A percentile compares a stretch with the other conserved stretches of the same genome.
Conservation (phyloP, 441 rosid species). For the Populus hybrid region DNA sequence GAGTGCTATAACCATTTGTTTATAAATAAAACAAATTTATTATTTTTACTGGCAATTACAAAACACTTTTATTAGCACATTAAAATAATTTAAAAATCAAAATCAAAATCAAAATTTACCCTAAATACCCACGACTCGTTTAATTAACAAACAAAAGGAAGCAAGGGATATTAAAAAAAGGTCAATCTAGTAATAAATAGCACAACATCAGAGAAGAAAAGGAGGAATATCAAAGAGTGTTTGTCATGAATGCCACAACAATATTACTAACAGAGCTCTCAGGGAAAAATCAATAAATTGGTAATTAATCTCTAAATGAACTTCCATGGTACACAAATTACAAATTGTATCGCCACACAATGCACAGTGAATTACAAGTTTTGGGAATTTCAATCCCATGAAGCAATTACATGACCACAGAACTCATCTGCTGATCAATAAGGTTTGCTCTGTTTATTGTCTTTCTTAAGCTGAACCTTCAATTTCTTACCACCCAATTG, state of each 20-base stretch:
- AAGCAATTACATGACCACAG: conserved; percentile 45
- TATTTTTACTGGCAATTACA: too few species aligned
- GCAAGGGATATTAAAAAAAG: background rate
- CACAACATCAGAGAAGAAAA: background rate
- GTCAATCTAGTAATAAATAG: background rate
- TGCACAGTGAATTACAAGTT: conserved; percentile 73
- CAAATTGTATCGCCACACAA: conserved; percentile 59
- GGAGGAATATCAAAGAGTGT: background rate
- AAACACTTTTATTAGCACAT: too few species aligned
- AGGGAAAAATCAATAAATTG: conserved; percentile 60
- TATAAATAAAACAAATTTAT: too few species aligned
- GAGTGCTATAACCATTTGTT: too few species aligned
- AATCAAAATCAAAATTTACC: too few species aligned
- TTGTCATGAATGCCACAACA: conserved; percentile 16
- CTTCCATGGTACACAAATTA: conserved; percentile 72
- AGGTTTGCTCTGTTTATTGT: conserved; percentile 77
- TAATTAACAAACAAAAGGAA: background rate
- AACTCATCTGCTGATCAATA: conserved; percentile 50
- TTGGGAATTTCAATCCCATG: conserved; percentile 43
- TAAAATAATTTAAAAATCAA: too few species aligned
- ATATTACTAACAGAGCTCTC: conserved; percentile 16
- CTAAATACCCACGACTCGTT: background rate
- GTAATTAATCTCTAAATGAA: conserved; percentile 64
- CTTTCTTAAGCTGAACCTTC: conserved; percentile 98
- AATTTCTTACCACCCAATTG: conserved; percentile 95